These are phyloP conservation scores for Letharia lupina DNA, from an alignment of 495 filamentous ascomycete species.

Conservation along the genomic window DNA sequence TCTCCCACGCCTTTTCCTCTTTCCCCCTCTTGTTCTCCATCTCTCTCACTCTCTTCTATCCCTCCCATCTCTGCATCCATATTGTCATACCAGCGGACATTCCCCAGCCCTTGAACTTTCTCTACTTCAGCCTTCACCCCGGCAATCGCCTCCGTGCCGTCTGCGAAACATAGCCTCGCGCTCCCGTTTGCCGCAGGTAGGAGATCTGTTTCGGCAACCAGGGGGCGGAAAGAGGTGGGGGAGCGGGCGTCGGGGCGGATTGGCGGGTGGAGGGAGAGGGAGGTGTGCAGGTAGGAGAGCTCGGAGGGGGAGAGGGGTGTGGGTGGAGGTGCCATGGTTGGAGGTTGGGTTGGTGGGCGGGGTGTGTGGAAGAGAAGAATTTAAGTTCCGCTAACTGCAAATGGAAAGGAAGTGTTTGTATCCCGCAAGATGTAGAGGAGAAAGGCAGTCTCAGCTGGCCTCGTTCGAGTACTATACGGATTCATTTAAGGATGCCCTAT, in stretches of 20 bases:
- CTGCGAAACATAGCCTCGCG: conserved; percentile 85
- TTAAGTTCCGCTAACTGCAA: not conserved
- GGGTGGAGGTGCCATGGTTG: conserved; percentile 2
- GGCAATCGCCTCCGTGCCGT: conserved; percentile 91
- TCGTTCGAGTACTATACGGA: not conserved
- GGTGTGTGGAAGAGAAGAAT: not conserved
- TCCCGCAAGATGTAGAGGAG: not conserved
- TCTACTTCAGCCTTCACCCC: conserved; percentile 93
- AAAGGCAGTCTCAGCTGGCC: not conserved
- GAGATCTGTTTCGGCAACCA: conserved; percentile 81
- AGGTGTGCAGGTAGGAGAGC: conserved; percentile 88
- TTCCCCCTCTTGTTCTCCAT: conserved; percentile 29
- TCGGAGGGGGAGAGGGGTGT: conserved; percentile 75
- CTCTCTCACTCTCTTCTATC: conserved; percentile 20
- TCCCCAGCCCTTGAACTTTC: conserved; percentile 39
- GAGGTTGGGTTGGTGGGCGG: not conserved
- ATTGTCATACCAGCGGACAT: not conserved
- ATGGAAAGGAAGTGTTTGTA: not conserved
- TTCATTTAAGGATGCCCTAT: no score
- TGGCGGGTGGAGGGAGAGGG: conserved; percentile 67
- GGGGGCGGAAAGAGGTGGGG: conserved; percentile 78
- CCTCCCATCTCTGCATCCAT: conserved; percentile 28
- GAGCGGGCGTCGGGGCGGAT: conserved; percentile 83
- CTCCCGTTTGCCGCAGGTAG: conserved; percentile 85
- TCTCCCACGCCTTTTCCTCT: conserved; percentile 28